Percentiles rank a stretch among this genome's conserved stretches.
Evolutionary conservation across 306 rosid species (phyloP).

Genomic region (Ormosia semicastrata): DNA sequence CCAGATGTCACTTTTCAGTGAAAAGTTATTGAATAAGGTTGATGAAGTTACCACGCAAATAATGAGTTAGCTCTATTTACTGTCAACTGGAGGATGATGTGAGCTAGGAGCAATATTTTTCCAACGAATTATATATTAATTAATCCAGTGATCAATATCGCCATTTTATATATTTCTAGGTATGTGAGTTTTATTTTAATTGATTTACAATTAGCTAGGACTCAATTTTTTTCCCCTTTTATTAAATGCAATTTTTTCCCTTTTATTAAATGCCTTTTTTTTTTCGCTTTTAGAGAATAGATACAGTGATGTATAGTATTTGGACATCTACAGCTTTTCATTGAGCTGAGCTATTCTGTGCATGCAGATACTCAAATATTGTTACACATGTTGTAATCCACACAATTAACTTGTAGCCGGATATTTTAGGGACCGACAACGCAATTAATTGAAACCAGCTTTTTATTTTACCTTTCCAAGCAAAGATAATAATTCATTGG

Average conservation of each 20-base stretch:
- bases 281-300: too few species aligned
- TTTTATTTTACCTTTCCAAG: constrained; percentile 29
- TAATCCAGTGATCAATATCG: too few species aligned
- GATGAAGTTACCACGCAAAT: neutral
- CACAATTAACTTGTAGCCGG: neutral
- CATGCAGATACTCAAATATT: neutral
- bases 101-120: neutral
- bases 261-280: too few species aligned
- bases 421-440: constrained; percentile 35
- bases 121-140: neutral
- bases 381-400: neutral
- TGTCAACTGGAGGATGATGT: neutral
- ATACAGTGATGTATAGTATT: too few species aligned
- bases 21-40: constrained; percentile 4
- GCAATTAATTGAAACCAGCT: constrained; percentile 38
- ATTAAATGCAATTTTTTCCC: too few species aligned
- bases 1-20: constrained; percentile 7
- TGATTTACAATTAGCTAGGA: too few species aligned
- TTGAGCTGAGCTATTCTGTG: neutral
- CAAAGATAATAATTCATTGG: constrained; percentile 48
- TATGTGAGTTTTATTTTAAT: too few species aligned
- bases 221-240: too few species aligned
- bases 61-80: neutral
- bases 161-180: too few species aligned
- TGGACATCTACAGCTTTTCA: neutral